These are phyloP conservation scores for Elymus sibiricus DNA, from an alignment of 176 grass and related monocot species.

Conservation along the genomic window DNA sequence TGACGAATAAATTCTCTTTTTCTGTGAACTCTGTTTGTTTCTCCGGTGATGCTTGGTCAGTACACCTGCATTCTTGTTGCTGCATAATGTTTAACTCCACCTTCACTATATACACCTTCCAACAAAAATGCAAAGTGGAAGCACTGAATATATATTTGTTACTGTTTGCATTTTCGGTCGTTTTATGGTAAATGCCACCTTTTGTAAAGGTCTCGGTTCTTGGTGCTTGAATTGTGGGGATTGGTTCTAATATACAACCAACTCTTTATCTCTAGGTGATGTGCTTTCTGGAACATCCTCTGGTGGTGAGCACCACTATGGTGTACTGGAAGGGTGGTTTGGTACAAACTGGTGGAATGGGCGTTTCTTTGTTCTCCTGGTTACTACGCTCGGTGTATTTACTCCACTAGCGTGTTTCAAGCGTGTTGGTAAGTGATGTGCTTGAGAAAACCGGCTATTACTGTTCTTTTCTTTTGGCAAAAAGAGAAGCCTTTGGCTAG, in stretches of 20 bases:
- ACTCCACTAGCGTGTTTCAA: slow-evolving; percentile 84
- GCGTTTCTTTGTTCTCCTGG: slow-evolving; percentile 69
- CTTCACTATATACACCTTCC: neutral
- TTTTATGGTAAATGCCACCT: neutral
- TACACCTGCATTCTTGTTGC: neutral
- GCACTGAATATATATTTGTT: neutral
- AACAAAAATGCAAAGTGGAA: neutral
- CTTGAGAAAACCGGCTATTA: neutral
- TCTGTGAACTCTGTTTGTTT: neutral
- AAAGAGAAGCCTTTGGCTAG: neutral
- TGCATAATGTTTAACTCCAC: neutral
- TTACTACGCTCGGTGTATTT: slow-evolving; percentile 63
- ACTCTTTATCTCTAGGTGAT: slow-evolving; percentile 50
- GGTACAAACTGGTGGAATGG: slow-evolving; percentile 88
- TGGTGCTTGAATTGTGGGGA: neutral
- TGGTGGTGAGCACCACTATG: slow-evolving; percentile 68
- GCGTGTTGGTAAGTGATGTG: slow-evolving; percentile 58
- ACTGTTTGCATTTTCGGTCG: neutral
- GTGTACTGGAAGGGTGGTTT: slow-evolving; percentile 96
- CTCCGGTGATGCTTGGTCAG: neutral
- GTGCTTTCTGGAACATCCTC: slow-evolving; percentile 87
- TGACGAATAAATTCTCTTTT: neutral
- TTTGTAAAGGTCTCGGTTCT: neutral
- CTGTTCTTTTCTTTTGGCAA: neutral
- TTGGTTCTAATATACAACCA: neutral